Conservation (phyloP, 31 red algal species). For the Odonthalia washingtoniensis region DNA sequence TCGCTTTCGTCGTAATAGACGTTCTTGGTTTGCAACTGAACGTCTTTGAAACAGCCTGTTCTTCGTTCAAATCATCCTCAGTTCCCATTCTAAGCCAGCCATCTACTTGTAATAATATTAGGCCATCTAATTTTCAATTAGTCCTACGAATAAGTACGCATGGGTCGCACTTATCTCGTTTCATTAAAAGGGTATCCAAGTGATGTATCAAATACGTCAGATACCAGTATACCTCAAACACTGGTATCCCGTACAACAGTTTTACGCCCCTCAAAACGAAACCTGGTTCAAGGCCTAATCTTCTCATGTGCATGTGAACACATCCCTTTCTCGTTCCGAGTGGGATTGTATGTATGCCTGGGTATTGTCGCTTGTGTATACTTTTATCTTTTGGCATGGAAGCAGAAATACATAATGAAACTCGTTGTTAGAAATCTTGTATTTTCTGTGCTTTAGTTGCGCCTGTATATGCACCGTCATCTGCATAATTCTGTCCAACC, state of each 20-base stretch:
- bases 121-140: neutral
- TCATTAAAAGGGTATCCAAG: too few species aligned
- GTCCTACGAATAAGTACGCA: neutral
- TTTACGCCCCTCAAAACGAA: conserved; percentile 1
- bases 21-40: too few species aligned
- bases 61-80: neutral
- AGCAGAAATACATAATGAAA: neutral
- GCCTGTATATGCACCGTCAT: neutral
- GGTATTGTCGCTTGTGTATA: neutral
- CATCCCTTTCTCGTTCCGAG: neutral
- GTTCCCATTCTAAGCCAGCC: neutral
- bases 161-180: neutral
- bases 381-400: neutral
- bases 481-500: neutral
- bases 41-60: neutral
- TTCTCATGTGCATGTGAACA: neutral
- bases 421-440: neutral
- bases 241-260: conserved; percentile 24
- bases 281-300: neutral
- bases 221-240: neutral
- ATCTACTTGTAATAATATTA: conserved; percentile 4
- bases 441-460: neutral
- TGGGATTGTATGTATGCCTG: conserved; percentile 14
- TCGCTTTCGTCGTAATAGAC: neutral
- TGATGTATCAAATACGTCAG: neutral